These are phyloP conservation scores for Daldinia sp. DNA, from an alignment of 2,329 filamentous ascomycete genomes.

Conservation along the genomic window DNA sequence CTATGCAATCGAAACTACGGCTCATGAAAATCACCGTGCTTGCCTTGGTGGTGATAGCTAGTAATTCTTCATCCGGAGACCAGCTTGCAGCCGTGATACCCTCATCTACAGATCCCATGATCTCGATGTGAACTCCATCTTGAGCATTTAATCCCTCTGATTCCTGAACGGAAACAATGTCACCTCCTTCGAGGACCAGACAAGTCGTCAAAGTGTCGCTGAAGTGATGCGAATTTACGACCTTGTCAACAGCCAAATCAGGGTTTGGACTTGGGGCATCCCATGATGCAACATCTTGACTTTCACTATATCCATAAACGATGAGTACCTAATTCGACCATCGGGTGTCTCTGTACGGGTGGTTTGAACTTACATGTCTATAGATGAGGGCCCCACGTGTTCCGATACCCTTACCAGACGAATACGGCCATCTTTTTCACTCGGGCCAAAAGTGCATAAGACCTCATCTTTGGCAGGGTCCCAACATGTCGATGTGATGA, in stretches of 20 bases:
- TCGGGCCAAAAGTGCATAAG: conserved; percentile 86
- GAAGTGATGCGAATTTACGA: conserved; percentile 86
- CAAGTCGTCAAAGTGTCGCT: conserved; percentile 80
- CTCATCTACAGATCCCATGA: conserved; percentile 91
- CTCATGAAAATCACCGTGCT: conserved; percentile 92
- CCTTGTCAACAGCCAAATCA: conserved; percentile 75
- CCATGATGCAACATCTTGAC: conserved; percentile 77
- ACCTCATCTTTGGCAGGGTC: conserved; percentile 80
- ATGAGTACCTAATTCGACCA: conserved; percentile 1
- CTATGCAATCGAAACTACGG: conserved; percentile 83
- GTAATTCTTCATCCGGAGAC: conserved; percentile 93
- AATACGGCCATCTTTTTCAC: conserved; percentile 72
- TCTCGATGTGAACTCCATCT: conserved; percentile 85
- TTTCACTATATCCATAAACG: conserved; percentile 45
- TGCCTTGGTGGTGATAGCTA: conserved; percentile 82
- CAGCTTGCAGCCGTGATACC: conserved; percentile 89
- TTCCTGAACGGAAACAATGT: conserved; percentile 87
- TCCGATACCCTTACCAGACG: conserved; percentile 69
- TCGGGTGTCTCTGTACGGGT: conserved; percentile 24
- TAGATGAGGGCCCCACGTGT: conserved; percentile 49
- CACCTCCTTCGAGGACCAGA: conserved; percentile 86
- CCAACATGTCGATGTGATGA: conserved; percentile 83
- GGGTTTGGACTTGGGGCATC: conserved; percentile 84
- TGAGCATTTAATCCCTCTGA: conserved; percentile 54
- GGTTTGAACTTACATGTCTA: conserved; percentile 51